Base-by-base conservation (phyloP, 345 rosid species). In the Salix purpurea region DNA sequence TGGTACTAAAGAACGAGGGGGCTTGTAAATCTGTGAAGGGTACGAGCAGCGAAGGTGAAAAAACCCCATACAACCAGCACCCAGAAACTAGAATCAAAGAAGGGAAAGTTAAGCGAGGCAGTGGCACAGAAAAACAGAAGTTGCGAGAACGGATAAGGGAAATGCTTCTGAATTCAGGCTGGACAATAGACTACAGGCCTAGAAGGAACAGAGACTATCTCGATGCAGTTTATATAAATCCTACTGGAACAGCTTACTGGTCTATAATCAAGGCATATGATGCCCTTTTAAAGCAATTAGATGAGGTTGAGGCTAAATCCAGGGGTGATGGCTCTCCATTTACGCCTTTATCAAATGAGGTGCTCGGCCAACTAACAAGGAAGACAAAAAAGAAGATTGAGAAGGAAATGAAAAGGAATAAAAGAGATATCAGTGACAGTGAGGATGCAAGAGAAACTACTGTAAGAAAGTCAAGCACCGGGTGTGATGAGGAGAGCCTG, bases 111-210 rank as follows among this genome's bases (percentile, higher is more conserved):
- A 93, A 78, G 88, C 97, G 96, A 52, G 97, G 97, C 70, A 82
- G 90, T 70, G 97, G 99, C 77, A 95, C 99, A 13, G 96, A 91
- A 81, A 95, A 95, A 78, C 99, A 95, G 82, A 91, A 91, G 75
- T 81, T 95, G 76, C 97, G 97, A 11, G 99, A 95, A 83, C 81
- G 82, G 46, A 90, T 95, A 50, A 90, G 91, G 83, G 91, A 76
- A 52, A 93, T 95, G 97, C 84, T 81, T 69, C 71, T 77, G 67
- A 58, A 74, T 77, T 75, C 84, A 64, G 81, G 84, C 32, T 81
- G 84, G 84, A 74, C 77, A 24, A 81, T 81, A 67, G 84, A 81
- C 68, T 81, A 81, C n/a, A 77, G 84, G 48, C 84, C 84, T 24
- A 65, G 84, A 70, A 74, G 84, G 81, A 81, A 81, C 69, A 81